phyloP scores from a whole-genome alignment of 2,329 filamentous ascomycete genomes.

The Cladophialophora yegresii region DNA sequence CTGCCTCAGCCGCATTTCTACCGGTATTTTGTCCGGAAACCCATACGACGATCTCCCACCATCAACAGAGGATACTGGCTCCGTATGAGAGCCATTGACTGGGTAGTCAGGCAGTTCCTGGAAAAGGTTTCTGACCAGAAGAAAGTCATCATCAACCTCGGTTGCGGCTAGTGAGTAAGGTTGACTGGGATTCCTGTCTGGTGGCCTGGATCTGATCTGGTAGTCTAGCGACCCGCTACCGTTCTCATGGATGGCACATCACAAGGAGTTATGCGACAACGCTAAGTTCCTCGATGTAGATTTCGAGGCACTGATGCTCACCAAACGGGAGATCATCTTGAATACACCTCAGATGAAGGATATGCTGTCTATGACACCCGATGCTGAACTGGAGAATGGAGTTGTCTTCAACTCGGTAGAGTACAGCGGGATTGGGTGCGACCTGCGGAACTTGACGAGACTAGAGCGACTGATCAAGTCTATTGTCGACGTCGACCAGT shows the following conservation, averaged over 20 bases:
- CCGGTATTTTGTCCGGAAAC: slow-evolving; percentile 82
- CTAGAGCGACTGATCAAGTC: slow-evolving; percentile 62
- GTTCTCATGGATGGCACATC: slow-evolving; percentile 75
- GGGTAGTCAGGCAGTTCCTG: slow-evolving; percentile 74
- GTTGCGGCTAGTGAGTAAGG: slow-evolving; percentile 38
- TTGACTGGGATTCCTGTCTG: neutral
- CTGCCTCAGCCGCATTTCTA: slow-evolving; percentile 81
- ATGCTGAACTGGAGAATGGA: slow-evolving; percentile 12
- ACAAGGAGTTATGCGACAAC: slow-evolving; percentile 51
- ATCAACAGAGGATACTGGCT: slow-evolving; percentile 91
- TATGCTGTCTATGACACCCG: slow-evolving; percentile 26
- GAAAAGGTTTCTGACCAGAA: slow-evolving; percentile 47
- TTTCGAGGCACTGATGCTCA: slow-evolving; percentile 36
- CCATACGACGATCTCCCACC: slow-evolving; percentile 77
- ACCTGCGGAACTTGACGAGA: slow-evolving; percentile 63
- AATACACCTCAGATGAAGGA: slow-evolving; percentile 35
- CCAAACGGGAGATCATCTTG: slow-evolving; percentile 34
- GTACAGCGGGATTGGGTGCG: slow-evolving; percentile 36
- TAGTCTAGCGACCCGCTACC: slow-evolving; percentile 74
- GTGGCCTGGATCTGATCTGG: slow-evolving; percentile 9
- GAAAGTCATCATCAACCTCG: slow-evolving; percentile 37
- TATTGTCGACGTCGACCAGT: slow-evolving; percentile 60
- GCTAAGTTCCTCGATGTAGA: slow-evolving; percentile 37
- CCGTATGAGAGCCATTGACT: slow-evolving; percentile 78
- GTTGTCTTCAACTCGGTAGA: slow-evolving; percentile 33